Evolutionary conservation across 495 filamentous ascomycete species (phyloP).

Genomic region (Cercophora scortea): DNA sequence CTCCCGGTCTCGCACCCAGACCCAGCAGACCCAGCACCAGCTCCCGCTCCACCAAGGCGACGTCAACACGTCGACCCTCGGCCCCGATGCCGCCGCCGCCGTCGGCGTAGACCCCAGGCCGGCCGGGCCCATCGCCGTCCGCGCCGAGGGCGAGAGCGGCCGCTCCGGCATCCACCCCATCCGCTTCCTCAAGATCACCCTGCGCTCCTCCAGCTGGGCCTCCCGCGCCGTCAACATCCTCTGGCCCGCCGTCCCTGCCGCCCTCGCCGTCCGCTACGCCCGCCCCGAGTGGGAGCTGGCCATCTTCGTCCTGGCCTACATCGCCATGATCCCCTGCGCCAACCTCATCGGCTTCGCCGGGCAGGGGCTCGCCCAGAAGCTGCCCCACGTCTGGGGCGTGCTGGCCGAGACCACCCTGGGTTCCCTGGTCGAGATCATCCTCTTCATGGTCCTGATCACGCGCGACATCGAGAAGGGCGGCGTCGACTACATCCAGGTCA

Average conservation of each 20-base stretch:
- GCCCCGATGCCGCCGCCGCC: background rate
- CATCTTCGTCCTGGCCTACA: slow-evolving; percentile 37
- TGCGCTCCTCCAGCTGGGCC: slow-evolving; percentile 30
- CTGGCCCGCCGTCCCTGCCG: slow-evolving; percentile 47
- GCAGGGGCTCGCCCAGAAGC: slow-evolving; percentile 69
- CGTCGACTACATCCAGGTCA: slow-evolving; percentile 55
- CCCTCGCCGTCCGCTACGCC: slow-evolving; percentile 39
- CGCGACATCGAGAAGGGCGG: background rate
- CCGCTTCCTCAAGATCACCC: slow-evolving; percentile 32
- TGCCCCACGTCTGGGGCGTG: slow-evolving; percentile 71
- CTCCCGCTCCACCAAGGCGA: slow-evolving; percentile 1
- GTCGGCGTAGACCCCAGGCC: background rate
- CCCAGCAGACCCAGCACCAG: background rate
- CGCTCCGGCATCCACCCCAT: slow-evolving; percentile 36
- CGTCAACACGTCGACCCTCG: background rate
- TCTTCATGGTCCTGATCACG: slow-evolving; percentile 66
- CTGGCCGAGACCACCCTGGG: slow-evolving; percentile 70
- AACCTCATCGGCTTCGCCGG: slow-evolving; percentile 84
- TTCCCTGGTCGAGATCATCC: slow-evolving; percentile 71
- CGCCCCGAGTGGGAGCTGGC: slow-evolving; percentile 37
- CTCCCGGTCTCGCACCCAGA: too few species aligned
- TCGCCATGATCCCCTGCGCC: slow-evolving; percentile 77
- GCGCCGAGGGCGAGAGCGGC: slow-evolving; percentile 33
- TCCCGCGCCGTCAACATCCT: slow-evolving; percentile 40
- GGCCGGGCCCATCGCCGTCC: slow-evolving; percentile 7